Evolutionary conservation across 2,329 filamentous ascomycete genomes (phyloP).

Genomic region (Pseudocercospora fuligena): DNA sequence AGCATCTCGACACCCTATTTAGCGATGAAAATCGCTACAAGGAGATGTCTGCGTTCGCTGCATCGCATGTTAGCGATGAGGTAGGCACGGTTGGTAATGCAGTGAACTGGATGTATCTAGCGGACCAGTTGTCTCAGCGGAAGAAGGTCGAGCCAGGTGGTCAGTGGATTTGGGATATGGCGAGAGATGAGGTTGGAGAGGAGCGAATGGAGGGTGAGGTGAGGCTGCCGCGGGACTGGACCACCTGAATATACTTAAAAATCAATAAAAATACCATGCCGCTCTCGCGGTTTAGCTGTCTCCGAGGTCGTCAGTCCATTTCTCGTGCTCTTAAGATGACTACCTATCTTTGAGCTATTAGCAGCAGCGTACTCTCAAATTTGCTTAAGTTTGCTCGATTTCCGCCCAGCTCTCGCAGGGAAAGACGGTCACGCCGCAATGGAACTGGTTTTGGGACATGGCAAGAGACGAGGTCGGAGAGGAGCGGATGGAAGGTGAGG

Average conservation of each 20-base stretch:
- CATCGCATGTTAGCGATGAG: conserved; percentile 74
- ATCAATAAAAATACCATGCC: no score
- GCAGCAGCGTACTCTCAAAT: no score
- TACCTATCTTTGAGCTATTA: no score
- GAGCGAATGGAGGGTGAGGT: conserved; percentile 66
- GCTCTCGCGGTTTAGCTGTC: no score
- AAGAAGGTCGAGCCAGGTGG: conserved; percentile 63
- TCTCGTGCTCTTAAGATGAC: no score
- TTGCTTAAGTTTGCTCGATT: no score
- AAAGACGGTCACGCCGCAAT: conserved; percentile 61
- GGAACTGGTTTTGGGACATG: conserved; percentile 75
- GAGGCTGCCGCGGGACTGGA: conserved; percentile 56
- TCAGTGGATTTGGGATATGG: conserved; percentile 76
- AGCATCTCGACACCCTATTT: conserved; percentile 69
- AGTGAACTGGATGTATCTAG: conserved; percentile 77
- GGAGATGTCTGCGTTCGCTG: conserved; percentile 52
- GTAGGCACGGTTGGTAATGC: conserved; percentile 81
- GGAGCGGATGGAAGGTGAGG: conserved; percentile 64
- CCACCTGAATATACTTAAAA: no score
- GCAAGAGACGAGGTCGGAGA: conserved; percentile 67
- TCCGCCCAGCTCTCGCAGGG: conserved; percentile 61
- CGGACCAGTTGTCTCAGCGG: conserved; percentile 66
- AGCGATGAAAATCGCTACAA: conserved; percentile 66
- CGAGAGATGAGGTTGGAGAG: conserved; percentile 65
- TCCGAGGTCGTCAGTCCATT: no score